Base-by-base conservation (phyloP, 1,284 basidiomycete genomes). In the Malassezia vespertilionis region DNA sequence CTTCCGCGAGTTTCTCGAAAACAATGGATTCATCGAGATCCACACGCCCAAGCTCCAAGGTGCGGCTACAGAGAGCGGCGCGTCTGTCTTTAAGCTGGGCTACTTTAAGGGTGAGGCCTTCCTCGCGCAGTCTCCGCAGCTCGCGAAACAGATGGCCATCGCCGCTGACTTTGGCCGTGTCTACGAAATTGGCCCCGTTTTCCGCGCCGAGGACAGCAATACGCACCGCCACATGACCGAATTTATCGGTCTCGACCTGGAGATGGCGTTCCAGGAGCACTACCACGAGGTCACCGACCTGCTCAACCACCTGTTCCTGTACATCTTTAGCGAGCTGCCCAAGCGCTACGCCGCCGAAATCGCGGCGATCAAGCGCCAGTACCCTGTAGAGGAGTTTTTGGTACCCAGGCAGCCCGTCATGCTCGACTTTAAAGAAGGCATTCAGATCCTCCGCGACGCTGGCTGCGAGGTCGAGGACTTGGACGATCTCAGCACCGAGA, bases 121-220 rank as follows among this genome's bases (percentile, higher is more conserved):
- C 77, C 79, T 99, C 22, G 93, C 93, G 6, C 93, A 99, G 73
- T 87, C 83, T 38, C 93, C 93, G 33, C 93, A 99, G 72, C 77
- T 97, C 12, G 86, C 87, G 39, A 99, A 99, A 74, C 93, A 99
- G 74, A 97, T 97, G 93, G 87, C 86, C 52, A 97, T 99, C 61
- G 87, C 91, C 27, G 88, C 88, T 53, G 93, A 97, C 75, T 90
- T 97, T 72, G 91, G 93, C 70, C 80, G 86, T 33, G 93, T 99
- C 4, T 97, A 91, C 73, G 93, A 99, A 74, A 89, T 99, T 56
- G 91, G 83, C 0, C 60, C 64, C 47, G 89, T 96, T 40, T 97
- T 97, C 77, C 86, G 91, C 57, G 91, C 91, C n/a, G 91, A 97
- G 73, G 82, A 96, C 73, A 85, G 89, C 33, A 91, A 93, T 73